phyloP scores from a whole-genome alignment of 2,329 filamentous ascomycete genomes.

The Cercospora sp. region DNA sequence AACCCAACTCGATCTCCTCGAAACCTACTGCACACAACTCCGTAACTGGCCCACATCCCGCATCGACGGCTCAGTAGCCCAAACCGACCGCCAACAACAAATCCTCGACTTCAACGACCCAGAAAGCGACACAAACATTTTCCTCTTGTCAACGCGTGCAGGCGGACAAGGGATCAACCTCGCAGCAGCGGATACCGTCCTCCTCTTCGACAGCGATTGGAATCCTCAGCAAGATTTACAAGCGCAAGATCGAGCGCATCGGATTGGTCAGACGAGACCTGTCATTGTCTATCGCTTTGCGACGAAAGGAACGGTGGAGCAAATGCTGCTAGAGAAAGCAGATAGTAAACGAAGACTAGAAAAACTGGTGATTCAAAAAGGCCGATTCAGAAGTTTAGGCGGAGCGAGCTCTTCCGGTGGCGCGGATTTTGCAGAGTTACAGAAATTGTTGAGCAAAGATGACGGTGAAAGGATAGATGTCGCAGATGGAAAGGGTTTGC shows the following conservation, averaged over 20 bases:
- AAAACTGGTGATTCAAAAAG: conserved; percentile 94
- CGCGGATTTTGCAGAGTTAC: conserved; percentile 52
- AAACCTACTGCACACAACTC: conserved; percentile 79
- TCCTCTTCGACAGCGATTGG: conserved; percentile 88
- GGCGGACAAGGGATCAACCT: conserved; percentile 96
- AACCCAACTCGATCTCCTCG: conserved; percentile 85
- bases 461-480: conserved; percentile 68
- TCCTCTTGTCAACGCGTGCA: conserved; percentile 84
- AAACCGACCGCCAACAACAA: conserved; percentile 56
- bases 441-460: conserved; percentile 55
- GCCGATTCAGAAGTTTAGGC: conserved; percentile 64
- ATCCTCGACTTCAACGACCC: conserved; percentile 53
- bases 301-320: conserved; percentile 89
- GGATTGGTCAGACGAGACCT: conserved; percentile 88
- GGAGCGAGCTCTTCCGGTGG: conserved; percentile 22
- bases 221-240: conserved; percentile 97
- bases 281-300: conserved; percentile 93
- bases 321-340: conserved; percentile 79
- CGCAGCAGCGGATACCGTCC: conserved; percentile 85
- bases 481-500: conserved; percentile 60
- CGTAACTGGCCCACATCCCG: conserved; percentile 80
- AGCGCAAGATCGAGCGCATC: conserved; percentile 90
- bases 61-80: conserved; percentile 84
- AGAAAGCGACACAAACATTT: conserved; percentile 59
- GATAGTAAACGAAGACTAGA: conserved; percentile 90